phyloP scores from a whole-genome alignment of 139 green algal species.

The Astrephomene gubernaculifera region DNA sequence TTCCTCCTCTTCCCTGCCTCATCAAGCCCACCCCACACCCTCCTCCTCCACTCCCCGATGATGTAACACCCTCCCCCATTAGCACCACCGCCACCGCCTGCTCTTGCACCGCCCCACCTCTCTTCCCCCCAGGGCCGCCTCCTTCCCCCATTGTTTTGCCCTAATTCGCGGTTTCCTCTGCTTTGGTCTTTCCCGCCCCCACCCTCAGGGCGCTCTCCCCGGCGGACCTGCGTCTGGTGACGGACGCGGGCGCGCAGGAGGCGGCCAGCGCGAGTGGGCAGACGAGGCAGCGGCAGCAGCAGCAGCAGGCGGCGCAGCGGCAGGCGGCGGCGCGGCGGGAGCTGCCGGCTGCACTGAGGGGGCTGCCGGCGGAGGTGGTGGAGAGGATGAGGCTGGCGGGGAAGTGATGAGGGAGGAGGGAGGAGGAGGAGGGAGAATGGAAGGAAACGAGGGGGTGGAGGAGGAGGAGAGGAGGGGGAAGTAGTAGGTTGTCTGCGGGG shows the following conservation, averaged over 20 bases:
- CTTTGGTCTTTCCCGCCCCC: neutral
- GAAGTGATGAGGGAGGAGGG: neutral
- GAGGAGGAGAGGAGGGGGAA: no score
- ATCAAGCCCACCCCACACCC: no score
- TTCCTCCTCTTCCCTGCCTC: no score
- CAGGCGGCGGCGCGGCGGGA: neutral
- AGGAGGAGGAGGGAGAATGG: no score
- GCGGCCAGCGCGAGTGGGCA: slow-evolving; percentile 13
- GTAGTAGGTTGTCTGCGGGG: no score
- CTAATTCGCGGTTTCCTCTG: neutral
- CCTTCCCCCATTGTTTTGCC: neutral
- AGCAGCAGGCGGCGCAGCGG: neutral
- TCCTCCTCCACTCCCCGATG: neutral
- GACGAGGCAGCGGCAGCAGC: neutral
- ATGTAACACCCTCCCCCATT: neutral
- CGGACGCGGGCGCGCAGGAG: slow-evolving; percentile 18
- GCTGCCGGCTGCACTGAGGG: neutral
- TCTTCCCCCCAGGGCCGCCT: neutral
- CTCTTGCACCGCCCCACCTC: neutral
- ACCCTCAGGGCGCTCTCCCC: slow-evolving; percentile 17
- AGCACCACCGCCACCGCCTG: neutral
- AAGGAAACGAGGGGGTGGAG: no score
- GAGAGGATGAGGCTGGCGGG: neutral
- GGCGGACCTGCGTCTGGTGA: neutral
- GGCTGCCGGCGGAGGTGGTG: slow-evolving; percentile 10